phyloP scores from a whole-genome alignment of 2,329 filamentous ascomycete species.

The Aotearoamyces nothofagi region DNA sequence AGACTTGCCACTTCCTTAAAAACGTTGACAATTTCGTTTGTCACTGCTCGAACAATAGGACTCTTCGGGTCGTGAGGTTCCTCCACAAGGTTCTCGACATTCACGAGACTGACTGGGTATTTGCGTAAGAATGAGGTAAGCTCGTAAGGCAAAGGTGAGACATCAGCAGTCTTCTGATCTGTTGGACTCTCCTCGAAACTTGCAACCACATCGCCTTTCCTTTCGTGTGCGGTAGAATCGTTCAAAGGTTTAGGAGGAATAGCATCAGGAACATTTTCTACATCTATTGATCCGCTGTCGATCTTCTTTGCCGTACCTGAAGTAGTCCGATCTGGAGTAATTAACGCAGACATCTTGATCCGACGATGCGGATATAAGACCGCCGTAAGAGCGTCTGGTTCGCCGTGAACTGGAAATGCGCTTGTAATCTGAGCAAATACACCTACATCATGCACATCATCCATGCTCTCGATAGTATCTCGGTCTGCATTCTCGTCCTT shows the following conservation, averaged over 20 bases:
- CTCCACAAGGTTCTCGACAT: constrained; percentile 84
- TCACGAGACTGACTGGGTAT: constrained; percentile 85
- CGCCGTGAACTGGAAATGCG: constrained; percentile 79
- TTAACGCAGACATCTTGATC: constrained; percentile 74
- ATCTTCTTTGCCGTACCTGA: constrained; percentile 32
- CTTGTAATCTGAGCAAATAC: constrained; percentile 98
- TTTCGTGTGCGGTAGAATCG: constrained; percentile 41
- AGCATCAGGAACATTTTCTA: constrained; percentile 37
- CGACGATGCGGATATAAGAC: constrained; percentile 92
- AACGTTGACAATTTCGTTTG: constrained; percentile 96
- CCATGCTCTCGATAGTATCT: constrained; percentile 78
- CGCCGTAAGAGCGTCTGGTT: constrained; percentile 73
- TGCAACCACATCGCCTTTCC: constrained; percentile 86
- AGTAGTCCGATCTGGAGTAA: constrained; percentile 40
- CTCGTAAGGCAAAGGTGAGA: constrained; percentile 49
- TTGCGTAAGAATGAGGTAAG: constrained; percentile 83
- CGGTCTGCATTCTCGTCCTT: constrained; percentile 92
- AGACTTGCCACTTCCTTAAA: constrained; percentile 94
- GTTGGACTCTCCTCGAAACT: constrained; percentile 81
- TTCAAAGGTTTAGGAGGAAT: constrained; percentile 38
- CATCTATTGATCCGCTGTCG: constrained; percentile 24
- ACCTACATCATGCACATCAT: constrained; percentile 89
- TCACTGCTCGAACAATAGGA: constrained; percentile 76
- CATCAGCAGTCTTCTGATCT: constrained; percentile 38
- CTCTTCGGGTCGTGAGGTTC: constrained; percentile 84